Conservation (phyloP, 2,329 filamentous ascomycete genomes). For the Thielaviopsis euricoi region DNA sequence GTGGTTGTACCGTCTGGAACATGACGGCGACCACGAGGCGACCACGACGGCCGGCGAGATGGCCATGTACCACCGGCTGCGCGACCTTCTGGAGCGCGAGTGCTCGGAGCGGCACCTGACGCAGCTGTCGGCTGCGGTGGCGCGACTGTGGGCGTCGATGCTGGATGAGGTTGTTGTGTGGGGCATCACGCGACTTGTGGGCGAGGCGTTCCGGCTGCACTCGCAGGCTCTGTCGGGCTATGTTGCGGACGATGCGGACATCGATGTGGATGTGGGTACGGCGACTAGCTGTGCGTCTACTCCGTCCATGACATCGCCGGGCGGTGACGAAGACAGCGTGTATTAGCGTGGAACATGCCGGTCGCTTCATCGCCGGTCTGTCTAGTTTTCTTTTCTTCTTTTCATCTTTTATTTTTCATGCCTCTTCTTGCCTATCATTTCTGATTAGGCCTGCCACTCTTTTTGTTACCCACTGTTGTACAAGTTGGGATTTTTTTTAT, state of each 20-base stretch:
- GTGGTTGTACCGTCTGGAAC: slow-evolving; percentile 98
- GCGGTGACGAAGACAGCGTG: slow-evolving; percentile 54
- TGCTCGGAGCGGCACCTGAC: slow-evolving; percentile 32
- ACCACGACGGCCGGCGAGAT: slow-evolving; percentile 62
- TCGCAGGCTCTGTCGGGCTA: slow-evolving; percentile 89
- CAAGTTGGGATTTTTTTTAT: not conserved
- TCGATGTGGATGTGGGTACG: slow-evolving; percentile 40
- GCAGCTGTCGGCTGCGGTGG: slow-evolving; percentile 88
- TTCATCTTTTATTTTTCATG: slow-evolving; percentile 20
- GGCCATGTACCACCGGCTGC: slow-evolving; percentile 83
- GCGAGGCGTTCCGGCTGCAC: slow-evolving; percentile 93
- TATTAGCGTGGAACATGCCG: slow-evolving; percentile 39
- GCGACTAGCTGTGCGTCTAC: slow-evolving; percentile 55
- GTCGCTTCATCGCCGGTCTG: slow-evolving; percentile 12
- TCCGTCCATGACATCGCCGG: slow-evolving; percentile 56
- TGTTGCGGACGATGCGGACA: slow-evolving; percentile 47
- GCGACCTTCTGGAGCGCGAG: slow-evolving; percentile 56
- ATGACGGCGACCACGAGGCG: slow-evolving; percentile 65
- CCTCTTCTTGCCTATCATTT: slow-evolving; percentile 5
- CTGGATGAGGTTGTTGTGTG: slow-evolving; percentile 97
- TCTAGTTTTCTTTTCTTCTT: slow-evolving; percentile 18
- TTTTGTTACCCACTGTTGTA: not conserved
- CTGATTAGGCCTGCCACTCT: slow-evolving; percentile 6
- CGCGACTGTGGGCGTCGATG: slow-evolving; percentile 92
- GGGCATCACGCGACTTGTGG: slow-evolving; percentile 94